These are phyloP conservation scores for Adenanthera pavonina DNA, from an alignment of 306 rosid genomes.

Conservation along the genomic window DNA sequence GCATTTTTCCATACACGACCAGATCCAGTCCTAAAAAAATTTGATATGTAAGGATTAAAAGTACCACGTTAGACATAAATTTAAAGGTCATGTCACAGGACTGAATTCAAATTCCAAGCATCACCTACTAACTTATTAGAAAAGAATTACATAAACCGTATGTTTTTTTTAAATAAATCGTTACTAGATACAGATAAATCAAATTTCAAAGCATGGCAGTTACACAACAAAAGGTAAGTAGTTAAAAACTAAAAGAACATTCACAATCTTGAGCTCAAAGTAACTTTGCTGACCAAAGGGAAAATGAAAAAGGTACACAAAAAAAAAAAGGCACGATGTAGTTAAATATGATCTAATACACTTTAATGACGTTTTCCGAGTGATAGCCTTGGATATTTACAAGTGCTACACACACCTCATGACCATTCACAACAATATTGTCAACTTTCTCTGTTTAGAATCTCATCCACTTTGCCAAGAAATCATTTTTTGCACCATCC, in stretches of 20 bases:
- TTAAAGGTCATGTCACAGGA: background rate
- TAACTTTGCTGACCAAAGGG: conserved; percentile 12
- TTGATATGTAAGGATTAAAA: background rate
- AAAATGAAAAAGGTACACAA: background rate
- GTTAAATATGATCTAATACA: conserved; percentile 27
- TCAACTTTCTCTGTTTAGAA: conserved; percentile 31
- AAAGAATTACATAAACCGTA: conserved; percentile 38
- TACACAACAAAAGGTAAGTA: conserved; percentile 27
- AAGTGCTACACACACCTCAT: conserved; percentile 30
- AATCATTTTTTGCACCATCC: conserved; percentile 62
- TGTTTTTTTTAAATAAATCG: background rate
- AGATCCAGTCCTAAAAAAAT: background rate
- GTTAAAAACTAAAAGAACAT: conserved; percentile 3
- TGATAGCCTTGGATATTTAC: conserved; percentile 43
- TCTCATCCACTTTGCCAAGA: conserved; percentile 42
- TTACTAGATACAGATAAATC: conserved; percentile 43
- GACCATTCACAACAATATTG: conserved; percentile 44
- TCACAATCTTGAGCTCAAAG: conserved; percentile 34
- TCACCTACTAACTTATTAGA: background rate
- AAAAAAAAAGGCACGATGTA: background rate
- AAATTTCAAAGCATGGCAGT: conserved; percentile 2
- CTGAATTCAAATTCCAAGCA: background rate
- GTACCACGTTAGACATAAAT: background rate
- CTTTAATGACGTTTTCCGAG: conserved; percentile 16
- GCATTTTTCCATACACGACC: background rate